phyloP scores from a whole-genome alignment of 2,329 filamentous ascomycete genomes.

The Sporothrix variecibatus region DNA sequence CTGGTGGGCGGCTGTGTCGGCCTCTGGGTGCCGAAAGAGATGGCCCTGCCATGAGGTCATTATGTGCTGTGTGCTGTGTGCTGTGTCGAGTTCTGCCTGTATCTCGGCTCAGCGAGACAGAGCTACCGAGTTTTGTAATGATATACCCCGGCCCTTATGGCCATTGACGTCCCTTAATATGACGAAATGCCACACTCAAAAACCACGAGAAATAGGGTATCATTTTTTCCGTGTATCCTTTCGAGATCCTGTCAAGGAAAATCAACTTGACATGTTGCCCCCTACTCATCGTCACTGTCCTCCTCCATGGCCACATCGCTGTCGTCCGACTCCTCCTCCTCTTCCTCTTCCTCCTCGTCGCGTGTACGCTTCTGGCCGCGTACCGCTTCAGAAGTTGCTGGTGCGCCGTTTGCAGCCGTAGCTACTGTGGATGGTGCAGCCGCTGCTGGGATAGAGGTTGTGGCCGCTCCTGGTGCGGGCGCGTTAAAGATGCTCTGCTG shows the following conservation, averaged over 20 bases:
- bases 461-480: slow-evolving; percentile 53
- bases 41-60: slow-evolving; percentile 51
- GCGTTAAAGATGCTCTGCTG: slow-evolving; percentile 81
- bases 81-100: neutral
- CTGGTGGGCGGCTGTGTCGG: slow-evolving; percentile 79
- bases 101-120: neutral
- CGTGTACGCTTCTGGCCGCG: slow-evolving; percentile 70
- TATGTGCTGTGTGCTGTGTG: neutral
- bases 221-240: slow-evolving; percentile 7
- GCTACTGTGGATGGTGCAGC: neutral
- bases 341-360: slow-evolving; percentile 67
- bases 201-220: slow-evolving; percentile 15
- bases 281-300: slow-evolving; percentile 69
- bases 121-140: too few relatives aligned
- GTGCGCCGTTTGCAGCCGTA: slow-evolving; percentile 44
- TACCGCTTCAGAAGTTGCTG: slow-evolving; percentile 6
- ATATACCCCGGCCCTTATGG: neutral
- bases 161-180: neutral
- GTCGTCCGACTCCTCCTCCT: slow-evolving; percentile 64
- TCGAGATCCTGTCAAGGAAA: neutral
- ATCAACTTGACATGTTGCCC: too few relatives aligned
- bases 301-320: slow-evolving; percentile 68
- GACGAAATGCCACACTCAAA: neutral
- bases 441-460: slow-evolving; percentile 48
- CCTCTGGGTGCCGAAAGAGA: slow-evolving; percentile 71